Percentiles rank a stretch among this genome's conserved stretches.
These are phyloP conservation scores for Globisporangium paroecandrum DNA, from an alignment of 352 stramenopile species.

Conservation along the genomic window DNA sequence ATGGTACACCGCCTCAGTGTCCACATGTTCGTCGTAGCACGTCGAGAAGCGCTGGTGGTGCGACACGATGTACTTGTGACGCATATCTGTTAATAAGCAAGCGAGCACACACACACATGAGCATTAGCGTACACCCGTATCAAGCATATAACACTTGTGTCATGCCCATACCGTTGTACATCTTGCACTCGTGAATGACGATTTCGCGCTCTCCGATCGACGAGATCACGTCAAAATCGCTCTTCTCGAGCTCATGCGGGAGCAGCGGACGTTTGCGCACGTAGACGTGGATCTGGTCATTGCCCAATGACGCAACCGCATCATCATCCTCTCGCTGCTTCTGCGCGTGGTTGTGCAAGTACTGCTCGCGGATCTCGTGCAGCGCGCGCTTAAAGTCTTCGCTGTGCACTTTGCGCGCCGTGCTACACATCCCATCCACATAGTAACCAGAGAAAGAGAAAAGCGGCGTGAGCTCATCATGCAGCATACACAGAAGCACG, in stretches of 20 bases:
- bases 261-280: slow-evolving; percentile 88
- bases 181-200: slow-evolving; percentile 87
- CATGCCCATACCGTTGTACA: slow-evolving; percentile 60
- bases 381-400: slow-evolving; percentile 51
- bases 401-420: slow-evolving; percentile 62
- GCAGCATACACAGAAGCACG: too few relatives aligned
- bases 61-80: slow-evolving; percentile 82
- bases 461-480: neutral
- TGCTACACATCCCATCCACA: slow-evolving; percentile 26
- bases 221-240: slow-evolving; percentile 88
- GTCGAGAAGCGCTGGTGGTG: slow-evolving; percentile 72
- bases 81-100: slow-evolving; percentile 89
- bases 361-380: slow-evolving; percentile 37
- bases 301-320: slow-evolving; percentile 16
- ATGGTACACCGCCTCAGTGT: slow-evolving; percentile 69
- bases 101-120: slow-evolving; percentile 17
- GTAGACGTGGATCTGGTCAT: slow-evolving; percentile 75
- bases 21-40: slow-evolving; percentile 68
- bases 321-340: slow-evolving; percentile 1
- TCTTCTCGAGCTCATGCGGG: slow-evolving; percentile 75
- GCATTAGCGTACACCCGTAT: slow-evolving; percentile 24
- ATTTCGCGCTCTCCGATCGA: slow-evolving; percentile 54
- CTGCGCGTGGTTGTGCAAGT: slow-evolving; percentile 27
- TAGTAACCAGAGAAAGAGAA: neutral
- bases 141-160: neutral